A percentile compares a stretch with the other conserved stretches of the same genome.
Evolutionary conservation across 495 filamentous ascomycete genomes (phyloP).

Genomic region (Lineolata rhizophorae): DNA sequence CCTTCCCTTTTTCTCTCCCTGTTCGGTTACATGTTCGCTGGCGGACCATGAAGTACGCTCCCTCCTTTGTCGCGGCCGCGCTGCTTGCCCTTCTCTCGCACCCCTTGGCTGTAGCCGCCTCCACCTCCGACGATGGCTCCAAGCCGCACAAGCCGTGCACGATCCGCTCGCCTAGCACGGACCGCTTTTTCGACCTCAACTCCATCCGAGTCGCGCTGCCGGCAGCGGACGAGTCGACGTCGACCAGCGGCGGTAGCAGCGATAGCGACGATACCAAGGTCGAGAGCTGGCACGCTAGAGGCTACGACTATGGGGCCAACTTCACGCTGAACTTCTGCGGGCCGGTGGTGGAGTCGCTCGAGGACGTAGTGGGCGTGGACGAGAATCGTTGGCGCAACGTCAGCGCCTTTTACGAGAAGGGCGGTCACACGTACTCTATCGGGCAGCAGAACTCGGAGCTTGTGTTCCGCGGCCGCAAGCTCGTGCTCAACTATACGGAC

Average conservation of each 20-base stretch:
- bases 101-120: slow-evolving; percentile 10
- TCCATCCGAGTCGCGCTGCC: slow-evolving; percentile 40
- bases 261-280: slow-evolving; percentile 24
- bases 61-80: slow-evolving; percentile 10
- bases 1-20: too few relatives aligned
- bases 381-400: slow-evolving; percentile 50
- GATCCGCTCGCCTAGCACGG: slow-evolving; percentile 45
- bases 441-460: slow-evolving; percentile 52
- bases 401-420: slow-evolving; percentile 67
- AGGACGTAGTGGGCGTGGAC: slow-evolving; percentile 39
- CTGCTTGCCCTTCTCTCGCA: slow-evolving; percentile 16
- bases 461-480: slow-evolving; percentile 66
- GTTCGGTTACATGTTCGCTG: too few relatives aligned
- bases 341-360: slow-evolving; percentile 54
- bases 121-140: slow-evolving; percentile 16
- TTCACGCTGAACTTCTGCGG: slow-evolving; percentile 93
- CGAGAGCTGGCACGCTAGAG: slow-evolving; percentile 63
- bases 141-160: slow-evolving; percentile 44
- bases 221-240: slow-evolving; percentile 31
- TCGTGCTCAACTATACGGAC: slow-evolving; percentile 77
- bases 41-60: too few relatives aligned
- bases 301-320: slow-evolving; percentile 70
- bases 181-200: slow-evolving; percentile 77
- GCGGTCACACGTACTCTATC: slow-evolving; percentile 59
- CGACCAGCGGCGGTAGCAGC: slow-evolving; percentile 14